Evolutionary conservation across 2,329 filamentous ascomycete species (phyloP).

Genomic region (Xylariales sp.): DNA sequence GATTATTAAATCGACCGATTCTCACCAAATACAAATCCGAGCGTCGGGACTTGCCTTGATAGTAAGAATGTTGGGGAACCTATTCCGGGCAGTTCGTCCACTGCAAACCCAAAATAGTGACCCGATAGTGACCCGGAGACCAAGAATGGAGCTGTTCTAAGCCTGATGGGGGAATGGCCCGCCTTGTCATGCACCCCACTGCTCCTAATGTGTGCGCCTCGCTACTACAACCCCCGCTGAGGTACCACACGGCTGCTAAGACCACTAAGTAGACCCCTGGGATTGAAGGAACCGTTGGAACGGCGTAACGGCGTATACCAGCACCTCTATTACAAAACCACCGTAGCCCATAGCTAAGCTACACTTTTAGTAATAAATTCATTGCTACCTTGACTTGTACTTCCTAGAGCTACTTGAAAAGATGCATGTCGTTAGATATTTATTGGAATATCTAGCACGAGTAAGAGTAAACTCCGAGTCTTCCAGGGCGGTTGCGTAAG

Average conservation of each 20-base stretch:
- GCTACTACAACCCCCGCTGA: too few relatives aligned
- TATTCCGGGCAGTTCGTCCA: too few relatives aligned
- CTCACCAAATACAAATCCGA: conserved; percentile 15
- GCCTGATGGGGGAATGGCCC: conserved; percentile 20
- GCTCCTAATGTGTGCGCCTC: too few relatives aligned
- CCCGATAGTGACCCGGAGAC: conserved; percentile 22
- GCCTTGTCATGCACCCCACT: conserved; percentile 32
- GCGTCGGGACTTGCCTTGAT: not conserved
- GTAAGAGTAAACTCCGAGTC: not conserved
- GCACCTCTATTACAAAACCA: not conserved
- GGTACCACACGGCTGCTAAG: not conserved
- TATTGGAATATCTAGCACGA: not conserved
- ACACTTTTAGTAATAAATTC: not conserved
- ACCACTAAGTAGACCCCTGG: conserved; percentile 1
- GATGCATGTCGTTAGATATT: not conserved
- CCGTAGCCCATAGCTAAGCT: not conserved
- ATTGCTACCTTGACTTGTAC: not conserved
- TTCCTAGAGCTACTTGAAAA: not conserved
- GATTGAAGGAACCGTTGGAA: not conserved
- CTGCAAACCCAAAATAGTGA: conserved; percentile 13
- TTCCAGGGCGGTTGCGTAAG: not conserved
- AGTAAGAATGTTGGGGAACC: too few relatives aligned
- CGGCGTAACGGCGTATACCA: not conserved
- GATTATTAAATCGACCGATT: conserved; percentile 17
- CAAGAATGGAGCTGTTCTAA: conserved; percentile 13